Evolutionary conservation across 176 grass and related monocot genomes (phyloP).

Genomic region (Luzula sylvatica): DNA sequence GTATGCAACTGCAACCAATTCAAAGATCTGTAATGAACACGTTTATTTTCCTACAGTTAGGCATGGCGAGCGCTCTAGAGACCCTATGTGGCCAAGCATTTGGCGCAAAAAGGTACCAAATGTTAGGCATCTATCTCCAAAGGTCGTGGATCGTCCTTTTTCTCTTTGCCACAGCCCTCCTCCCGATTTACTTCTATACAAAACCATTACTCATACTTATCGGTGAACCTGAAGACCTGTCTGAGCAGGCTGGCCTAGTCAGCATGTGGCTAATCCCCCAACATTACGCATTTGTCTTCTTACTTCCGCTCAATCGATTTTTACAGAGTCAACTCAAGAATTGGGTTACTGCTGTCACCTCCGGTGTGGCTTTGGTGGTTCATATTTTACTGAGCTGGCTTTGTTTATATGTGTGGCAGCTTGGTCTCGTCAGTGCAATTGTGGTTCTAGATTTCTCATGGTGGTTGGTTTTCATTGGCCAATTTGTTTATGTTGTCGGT

Average conservation of each 20-base stretch:
- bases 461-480: slow-evolving; percentile 10
- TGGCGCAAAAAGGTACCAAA: slow-evolving; percentile 24
- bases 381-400: slow-evolving; percentile 28
- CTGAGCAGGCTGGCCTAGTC: slow-evolving; percentile 3
- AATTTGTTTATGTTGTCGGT: slow-evolving; percentile 15
- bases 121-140: slow-evolving; percentile 35
- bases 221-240: slow-evolving; percentile 18
- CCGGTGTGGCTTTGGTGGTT: background rate
- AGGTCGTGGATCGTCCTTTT: slow-evolving; percentile 31
- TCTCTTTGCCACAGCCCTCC: background rate
- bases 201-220: slow-evolving; percentile 20
- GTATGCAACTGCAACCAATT: too few relatives aligned
- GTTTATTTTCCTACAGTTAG: too few relatives aligned
- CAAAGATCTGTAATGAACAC: too few relatives aligned
- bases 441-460: background rate
- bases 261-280: slow-evolving; percentile 28
- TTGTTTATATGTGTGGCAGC: slow-evolving; percentile 5
- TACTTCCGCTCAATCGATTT: slow-evolving; percentile 22
- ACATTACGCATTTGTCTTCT: slow-evolving; percentile 13
- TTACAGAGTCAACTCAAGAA: slow-evolving; percentile 36
- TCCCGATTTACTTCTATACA: slow-evolving; percentile 25
- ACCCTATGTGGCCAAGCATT: slow-evolving; percentile 40
- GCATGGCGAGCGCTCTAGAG: slow-evolving; percentile 38
- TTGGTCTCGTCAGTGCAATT: slow-evolving; percentile 13
- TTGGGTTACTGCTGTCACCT: slow-evolving; percentile 10